Evolutionary conservation across 1,284 basidiomycete genomes (phyloP), one percentile per base, ranked within the genome.

Genomic region (Takashimella tepidaria): DNA sequence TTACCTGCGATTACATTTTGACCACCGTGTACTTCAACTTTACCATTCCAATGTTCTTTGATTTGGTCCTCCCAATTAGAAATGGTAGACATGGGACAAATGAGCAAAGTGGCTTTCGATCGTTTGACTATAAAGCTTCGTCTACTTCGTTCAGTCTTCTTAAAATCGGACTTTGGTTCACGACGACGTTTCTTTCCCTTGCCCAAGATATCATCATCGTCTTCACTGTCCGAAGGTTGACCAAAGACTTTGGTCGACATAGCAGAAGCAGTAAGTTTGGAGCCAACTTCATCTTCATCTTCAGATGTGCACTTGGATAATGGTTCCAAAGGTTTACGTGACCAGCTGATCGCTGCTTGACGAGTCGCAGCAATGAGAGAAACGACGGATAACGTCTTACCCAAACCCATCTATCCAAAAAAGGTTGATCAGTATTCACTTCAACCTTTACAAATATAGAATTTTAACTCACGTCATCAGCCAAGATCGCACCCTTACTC

Each of bases 61-160:
- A 98, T 89, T 74, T 99, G 96, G 60, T 96, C 91, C 75, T 98
- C 95, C 96, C 96, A 99, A 69, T 98, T 98, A 45, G 89, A 85
- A 1, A 99, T 90, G 1, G 96, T 97, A 21, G 92, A 95, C 51
- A 99, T 80, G 6, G 96, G 96, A 64, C 96, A 98, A 23, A 99
- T 83, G 62, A 99, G 89, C n/a, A 99, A 77, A 0, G 96, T 98
- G 6, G 88, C 96, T 45, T 92, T 84, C 65, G 88, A 90, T 61
- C 86, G 85, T 25, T 80, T 77, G 71, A 87, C 87, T 64, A 96
- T 84, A 22, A 87, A 82, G 62, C 84, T 83, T 37, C 81, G 79
- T 56, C 89, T 80, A 12, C 80, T 77, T 61, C 85, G 45, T 6
- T 45, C 11, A 16, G 53, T 43, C 23, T 59, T 54, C 21, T 43